Evolutionary conservation across 164 flowering plant species (phyloP), one percentile per base, ranked within the genome.

Genomic region (Berberis vulgaris): DNA sequence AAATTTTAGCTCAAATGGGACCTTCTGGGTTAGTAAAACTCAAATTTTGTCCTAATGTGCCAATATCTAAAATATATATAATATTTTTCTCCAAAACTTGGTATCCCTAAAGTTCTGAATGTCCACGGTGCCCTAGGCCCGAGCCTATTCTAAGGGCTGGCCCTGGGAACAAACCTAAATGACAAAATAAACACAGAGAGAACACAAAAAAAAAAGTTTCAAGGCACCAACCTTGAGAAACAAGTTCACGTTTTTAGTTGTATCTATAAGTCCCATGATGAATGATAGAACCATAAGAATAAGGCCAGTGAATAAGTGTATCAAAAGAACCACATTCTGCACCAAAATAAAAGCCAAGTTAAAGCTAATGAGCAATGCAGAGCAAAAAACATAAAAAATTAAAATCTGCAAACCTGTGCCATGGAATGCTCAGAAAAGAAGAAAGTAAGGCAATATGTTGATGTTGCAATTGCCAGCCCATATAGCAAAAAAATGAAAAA

Each of bases 251-350:
- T 74, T 76, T 57, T 78, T 72, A 52, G 96, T 89, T 63, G 96
- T 64, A 54, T 64, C 59, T 43, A 94, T 79, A 53, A 91, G 78
- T 61, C 97, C 99, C 99, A 94, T 91, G 61, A 94, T 80, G 69
- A 94, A 94, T 62, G 99, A 94, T 69, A 94, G 78, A 60, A 83
- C 93, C 99, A 94, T 94, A 56, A 94, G 96, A 70, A 94, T 73
- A 41, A 94, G 88, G 13, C 99, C 99, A 54, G 87, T 79, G 72
- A 94, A 86, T 57, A 94, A 80, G 62, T 94, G 87, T 54, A 88
- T 79, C 79, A 91, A 71, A 65, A 94, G 89, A 76, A 94, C 82
- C 73, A 87, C 91, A 79, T 94, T 94, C 99, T 94, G 94, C 81
- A 82, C 1, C 45, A 41, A 67, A 42, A 64, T 5, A 60, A 13